These are phyloP conservation scores for Aspergillus incahuasiensis DNA, from an alignment of 495 filamentous ascomycete genomes.

Conservation along the genomic window DNA sequence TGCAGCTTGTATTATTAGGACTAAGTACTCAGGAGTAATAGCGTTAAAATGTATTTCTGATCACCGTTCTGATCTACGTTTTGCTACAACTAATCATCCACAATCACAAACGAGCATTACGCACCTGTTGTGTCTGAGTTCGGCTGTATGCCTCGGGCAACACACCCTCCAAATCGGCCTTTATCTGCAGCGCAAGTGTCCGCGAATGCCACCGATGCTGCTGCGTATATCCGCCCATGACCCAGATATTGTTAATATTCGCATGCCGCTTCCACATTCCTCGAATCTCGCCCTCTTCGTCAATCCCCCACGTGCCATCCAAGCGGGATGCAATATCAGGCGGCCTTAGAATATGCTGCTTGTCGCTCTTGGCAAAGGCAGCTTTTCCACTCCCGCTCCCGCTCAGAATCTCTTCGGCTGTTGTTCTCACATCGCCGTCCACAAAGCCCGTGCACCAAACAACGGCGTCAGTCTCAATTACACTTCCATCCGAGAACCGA, in stretches of 20 bases:
- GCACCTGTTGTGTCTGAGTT: background rate
- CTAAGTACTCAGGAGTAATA: too few species aligned
- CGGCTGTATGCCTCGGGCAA: constrained; percentile 20
- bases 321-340: constrained; percentile 26
- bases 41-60: too few species aligned
- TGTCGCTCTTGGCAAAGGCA: background rate
- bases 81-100: too few species aligned
- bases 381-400: background rate
- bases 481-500: constrained; percentile 23
- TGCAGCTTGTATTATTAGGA: too few species aligned
- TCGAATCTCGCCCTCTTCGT: constrained; percentile 35
- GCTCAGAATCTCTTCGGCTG: constrained; percentile 25
- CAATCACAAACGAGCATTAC: too few species aligned
- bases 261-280: constrained; percentile 33
- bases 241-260: constrained; percentile 32
- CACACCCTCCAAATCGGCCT: constrained; percentile 23
- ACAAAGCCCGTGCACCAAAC: constrained; percentile 38
- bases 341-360: constrained; percentile 1
- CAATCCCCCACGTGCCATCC: constrained; percentile 35
- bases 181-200: constrained; percentile 33
- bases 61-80: too few species aligned
- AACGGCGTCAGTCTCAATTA: constrained; percentile 28
- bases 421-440: constrained; percentile 19
- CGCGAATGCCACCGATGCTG: constrained; percentile 31
- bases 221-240: constrained; percentile 33